These are phyloP conservation scores for Flaveria robusta DNA, from an alignment of 129 eudicot species.

Conservation along the genomic window DNA sequence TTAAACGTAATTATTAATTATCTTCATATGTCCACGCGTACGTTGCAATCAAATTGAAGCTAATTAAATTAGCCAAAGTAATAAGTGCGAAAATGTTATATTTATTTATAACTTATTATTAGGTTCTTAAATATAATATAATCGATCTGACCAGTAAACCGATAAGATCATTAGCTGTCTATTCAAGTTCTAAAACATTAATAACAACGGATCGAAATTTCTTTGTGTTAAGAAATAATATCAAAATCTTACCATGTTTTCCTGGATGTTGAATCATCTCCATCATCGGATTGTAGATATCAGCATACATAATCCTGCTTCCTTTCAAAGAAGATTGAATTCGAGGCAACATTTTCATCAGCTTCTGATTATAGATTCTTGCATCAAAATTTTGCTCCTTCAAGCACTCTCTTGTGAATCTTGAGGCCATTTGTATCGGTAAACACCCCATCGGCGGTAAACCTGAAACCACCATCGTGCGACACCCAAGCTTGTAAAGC, in stretches of 20 bases:
- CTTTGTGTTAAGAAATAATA: not conserved
- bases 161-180: too few species aligned
- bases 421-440: constrained; percentile 41
- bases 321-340: constrained; percentile 48
- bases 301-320: constrained; percentile 52
- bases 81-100: too few species aligned
- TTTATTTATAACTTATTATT: too few species aligned
- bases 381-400: constrained; percentile 54
- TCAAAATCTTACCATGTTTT: constrained; percentile 49
- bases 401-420: constrained; percentile 44
- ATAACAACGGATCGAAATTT: too few species aligned
- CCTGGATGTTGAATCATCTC: constrained; percentile 48
- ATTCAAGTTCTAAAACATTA: too few species aligned
- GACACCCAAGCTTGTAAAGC: constrained; percentile 43
- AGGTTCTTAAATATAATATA: too few species aligned
- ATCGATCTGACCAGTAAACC: too few species aligned
- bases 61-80: too few species aligned
- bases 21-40: too few species aligned
- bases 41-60: too few species aligned
- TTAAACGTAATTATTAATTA: too few species aligned
- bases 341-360: constrained; percentile 37
- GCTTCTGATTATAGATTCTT: constrained; percentile 52
- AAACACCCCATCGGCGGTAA: constrained; percentile 55
- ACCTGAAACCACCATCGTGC: constrained; percentile 48
- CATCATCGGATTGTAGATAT: constrained; percentile 48